These are phyloP conservation scores for Cryphonectria parasitica DNA, from an alignment of 2,329 filamentous ascomycete species.

Conservation along the genomic window DNA sequence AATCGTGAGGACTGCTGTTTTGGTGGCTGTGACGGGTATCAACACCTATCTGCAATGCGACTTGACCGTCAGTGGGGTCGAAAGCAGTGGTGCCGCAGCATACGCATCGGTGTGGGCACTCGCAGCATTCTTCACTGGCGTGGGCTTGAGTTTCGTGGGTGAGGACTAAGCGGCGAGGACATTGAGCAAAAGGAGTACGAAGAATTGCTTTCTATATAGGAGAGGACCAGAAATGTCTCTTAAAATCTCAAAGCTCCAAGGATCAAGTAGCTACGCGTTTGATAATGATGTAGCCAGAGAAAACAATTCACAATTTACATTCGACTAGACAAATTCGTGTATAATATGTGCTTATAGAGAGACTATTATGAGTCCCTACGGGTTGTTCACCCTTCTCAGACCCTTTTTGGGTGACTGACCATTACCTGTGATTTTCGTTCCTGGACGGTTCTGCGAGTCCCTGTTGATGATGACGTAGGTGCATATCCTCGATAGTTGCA, in stretches of 20 bases:
- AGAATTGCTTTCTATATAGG: neutral
- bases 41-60: conserved; percentile 68
- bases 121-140: conserved; percentile 63
- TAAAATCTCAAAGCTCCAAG: conserved; percentile 6
- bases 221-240: conserved; percentile 19
- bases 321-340: neutral
- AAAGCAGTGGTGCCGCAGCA: conserved; percentile 67
- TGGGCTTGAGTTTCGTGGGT: conserved; percentile 56
- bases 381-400: neutral
- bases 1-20: conserved; percentile 64
- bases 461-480: neutral
- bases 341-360: neutral
- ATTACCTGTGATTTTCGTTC: neutral
- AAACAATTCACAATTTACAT: neutral
- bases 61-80: conserved; percentile 71
- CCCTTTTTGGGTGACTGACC: neutral
- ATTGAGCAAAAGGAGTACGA: neutral
- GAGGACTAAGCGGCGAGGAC: conserved; percentile 44
- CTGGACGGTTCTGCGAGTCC: neutral
- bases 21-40: conserved; percentile 60
- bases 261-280: neutral
- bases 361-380: no score
- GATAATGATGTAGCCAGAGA: neutral
- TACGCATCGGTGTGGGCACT: conserved; percentile 79
- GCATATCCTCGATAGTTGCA: conserved; percentile 16